Conservation (phyloP, 352 stramenopile species). For the Phytopythium cucurbitacearum region DNA sequence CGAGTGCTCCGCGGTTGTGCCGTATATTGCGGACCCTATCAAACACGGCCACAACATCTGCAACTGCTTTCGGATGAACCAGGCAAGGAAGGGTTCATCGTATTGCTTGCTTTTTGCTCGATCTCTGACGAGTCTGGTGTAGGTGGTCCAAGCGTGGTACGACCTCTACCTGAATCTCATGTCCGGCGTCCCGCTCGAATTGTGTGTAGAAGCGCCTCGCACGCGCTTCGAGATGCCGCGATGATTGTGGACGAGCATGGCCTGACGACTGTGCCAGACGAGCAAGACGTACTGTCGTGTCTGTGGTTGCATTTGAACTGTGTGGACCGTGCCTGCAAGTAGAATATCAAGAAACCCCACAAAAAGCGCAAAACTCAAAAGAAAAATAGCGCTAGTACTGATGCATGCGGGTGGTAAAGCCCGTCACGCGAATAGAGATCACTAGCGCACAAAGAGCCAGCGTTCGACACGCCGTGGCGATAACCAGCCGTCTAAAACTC, state of each 20-base stretch:
- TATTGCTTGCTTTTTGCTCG: not conserved
- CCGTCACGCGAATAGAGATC: not conserved
- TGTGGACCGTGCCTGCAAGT: not conserved
- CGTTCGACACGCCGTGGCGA: not conserved
- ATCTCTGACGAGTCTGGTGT: not conserved
- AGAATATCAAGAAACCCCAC: not conserved
- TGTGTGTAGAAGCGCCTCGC: constrained; percentile 12
- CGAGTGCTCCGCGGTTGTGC: constrained; percentile 36
- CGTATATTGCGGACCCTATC: constrained; percentile 76
- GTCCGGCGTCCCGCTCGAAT: constrained; percentile 19
- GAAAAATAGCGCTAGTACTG: not conserved
- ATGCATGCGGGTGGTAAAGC: not conserved
- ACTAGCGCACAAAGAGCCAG: not conserved
- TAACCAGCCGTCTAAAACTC: constrained; percentile 70
- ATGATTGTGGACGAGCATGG: not conserved
- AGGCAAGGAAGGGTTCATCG: constrained; percentile 29
- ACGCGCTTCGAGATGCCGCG: not conserved
- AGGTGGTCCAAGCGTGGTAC: constrained; percentile 47
- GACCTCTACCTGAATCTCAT: constrained; percentile 33
- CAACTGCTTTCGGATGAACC: constrained; percentile 80
- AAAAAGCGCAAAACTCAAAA: not conserved
- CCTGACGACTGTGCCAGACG: not conserved
- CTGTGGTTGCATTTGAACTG: no score
- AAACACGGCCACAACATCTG: constrained; percentile 60
- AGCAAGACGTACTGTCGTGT: no score